Percentiles rank a stretch among this genome's conserved stretches.
Conservation (phyloP, 164 flowering plant genomes). For the Nelumbo lutea region DNA sequence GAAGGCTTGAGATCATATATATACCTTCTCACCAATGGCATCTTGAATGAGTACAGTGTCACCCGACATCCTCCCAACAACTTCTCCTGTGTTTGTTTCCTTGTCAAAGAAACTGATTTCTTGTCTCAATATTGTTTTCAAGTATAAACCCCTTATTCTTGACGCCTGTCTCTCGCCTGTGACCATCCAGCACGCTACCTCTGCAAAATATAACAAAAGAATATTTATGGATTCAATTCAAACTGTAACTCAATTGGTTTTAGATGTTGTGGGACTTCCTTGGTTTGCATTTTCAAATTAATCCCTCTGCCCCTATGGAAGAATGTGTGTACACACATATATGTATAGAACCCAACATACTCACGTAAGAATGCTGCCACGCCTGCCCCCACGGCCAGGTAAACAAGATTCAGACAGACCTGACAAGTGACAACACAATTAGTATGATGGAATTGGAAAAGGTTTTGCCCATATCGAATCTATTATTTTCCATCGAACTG, state of each 20-base stretch:
- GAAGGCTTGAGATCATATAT: not conserved
- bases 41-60: slow-evolving; percentile 49
- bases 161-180: slow-evolving; percentile 19
- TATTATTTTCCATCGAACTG: not conserved
- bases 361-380: slow-evolving; percentile 32
- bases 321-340: not conserved
- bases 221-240: not conserved
- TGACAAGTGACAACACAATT: not conserved
- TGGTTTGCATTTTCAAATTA: not conserved
- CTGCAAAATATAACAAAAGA: slow-evolving; percentile 18
- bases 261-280: not conserved
- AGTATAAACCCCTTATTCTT: slow-evolving; percentile 30
- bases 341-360: slow-evolving; percentile 4
- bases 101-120: slow-evolving; percentile 43
- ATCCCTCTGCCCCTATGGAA: not conserved
- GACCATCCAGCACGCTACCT: slow-evolving; percentile 45
- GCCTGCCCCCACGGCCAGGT: slow-evolving; percentile 29
- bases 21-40: slow-evolving; percentile 56
- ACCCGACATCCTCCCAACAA: slow-evolving; percentile 47
- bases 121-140: slow-evolving; percentile 43
- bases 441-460: not conserved
- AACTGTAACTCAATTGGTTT: not conserved
- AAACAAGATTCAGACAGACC: slow-evolving; percentile 29
- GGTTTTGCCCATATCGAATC: not conserved
- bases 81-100: slow-evolving; percentile 41